These are phyloP conservation scores for Vanrija sp. DNA, from an alignment of 1,284 basidiomycete species.

Conservation along the genomic window DNA sequence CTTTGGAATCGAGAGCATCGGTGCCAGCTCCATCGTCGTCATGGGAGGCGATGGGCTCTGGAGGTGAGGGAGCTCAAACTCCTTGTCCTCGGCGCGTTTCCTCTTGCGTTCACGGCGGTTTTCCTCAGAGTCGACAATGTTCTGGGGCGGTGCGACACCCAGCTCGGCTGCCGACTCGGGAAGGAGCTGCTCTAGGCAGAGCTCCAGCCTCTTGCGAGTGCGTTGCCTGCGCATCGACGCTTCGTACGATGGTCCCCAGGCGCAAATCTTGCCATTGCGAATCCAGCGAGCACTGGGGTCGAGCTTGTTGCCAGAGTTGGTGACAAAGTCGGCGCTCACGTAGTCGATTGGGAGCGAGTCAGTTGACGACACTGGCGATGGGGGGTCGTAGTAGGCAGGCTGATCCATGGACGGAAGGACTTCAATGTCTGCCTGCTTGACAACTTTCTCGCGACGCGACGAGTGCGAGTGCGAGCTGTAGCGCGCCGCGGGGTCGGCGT, in stretches of 20 bases:
- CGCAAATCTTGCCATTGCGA: slow-evolving; percentile 45
- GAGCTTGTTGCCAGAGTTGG: slow-evolving; percentile 47
- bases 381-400: slow-evolving; percentile 34
- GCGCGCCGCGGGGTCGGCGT: slow-evolving; percentile 3
- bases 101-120: slow-evolving; percentile 24
- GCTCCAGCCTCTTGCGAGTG: slow-evolving; percentile 34
- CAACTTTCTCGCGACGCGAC: background rate
- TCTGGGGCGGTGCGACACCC: slow-evolving; percentile 29
- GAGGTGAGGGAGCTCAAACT: slow-evolving; percentile 41
- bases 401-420: slow-evolving; percentile 40
- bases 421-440: slow-evolving; percentile 33
- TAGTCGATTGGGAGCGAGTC: slow-evolving; percentile 18
- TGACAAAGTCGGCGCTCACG: slow-evolving; percentile 21
- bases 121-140: slow-evolving; percentile 30
- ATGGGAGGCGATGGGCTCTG: slow-evolving; percentile 41
- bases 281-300: slow-evolving; percentile 37
- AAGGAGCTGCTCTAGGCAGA: slow-evolving; percentile 38
- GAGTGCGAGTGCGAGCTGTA: background rate
- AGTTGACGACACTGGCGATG: slow-evolving; percentile 28
- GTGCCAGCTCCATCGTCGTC: slow-evolving; percentile 38
- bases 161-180: slow-evolving; percentile 40
- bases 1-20: slow-evolving; percentile 40
- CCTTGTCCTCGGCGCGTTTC: slow-evolving; percentile 26
- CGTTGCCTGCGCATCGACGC: slow-evolving; percentile 29
- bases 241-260: slow-evolving; percentile 46